Percentiles rank a stretch among this genome's conserved stretches.
Conservation (phyloP, 148 eudicot genomes). For the Suaeda aralocaspica region DNA sequence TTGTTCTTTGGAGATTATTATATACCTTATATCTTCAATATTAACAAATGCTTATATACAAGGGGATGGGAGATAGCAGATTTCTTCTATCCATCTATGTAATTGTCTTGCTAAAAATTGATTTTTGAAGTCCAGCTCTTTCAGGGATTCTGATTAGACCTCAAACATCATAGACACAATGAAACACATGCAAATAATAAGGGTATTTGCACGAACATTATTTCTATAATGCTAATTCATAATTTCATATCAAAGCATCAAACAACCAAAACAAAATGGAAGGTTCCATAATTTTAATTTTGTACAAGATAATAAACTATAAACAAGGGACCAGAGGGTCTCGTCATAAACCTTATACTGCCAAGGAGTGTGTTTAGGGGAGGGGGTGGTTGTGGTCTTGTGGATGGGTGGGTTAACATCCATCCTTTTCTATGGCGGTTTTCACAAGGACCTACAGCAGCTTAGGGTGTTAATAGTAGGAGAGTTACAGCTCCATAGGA, state of each 20-base stretch:
- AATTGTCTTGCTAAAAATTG: neutral
- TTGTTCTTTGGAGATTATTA: neutral
- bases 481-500: neutral
- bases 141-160: neutral
- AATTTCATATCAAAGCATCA: no score
- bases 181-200: neutral
- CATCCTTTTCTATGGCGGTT: conserved; percentile 2
- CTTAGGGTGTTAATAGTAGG: neutral
- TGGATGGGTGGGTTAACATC: no score
- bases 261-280: no score
- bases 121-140: neutral
- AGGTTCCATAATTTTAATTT: neutral
- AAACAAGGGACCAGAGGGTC: neutral
- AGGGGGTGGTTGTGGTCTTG: no score
- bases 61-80: no score
- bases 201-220: neutral
- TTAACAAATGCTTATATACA: neutral
- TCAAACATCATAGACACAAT: neutral
- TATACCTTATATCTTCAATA: neutral
- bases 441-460: neutral
- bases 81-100: no score
- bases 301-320: neutral
- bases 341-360: no score
- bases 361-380: no score
- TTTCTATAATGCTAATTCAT: no score